Evolutionary conservation across 2,329 filamentous ascomycete species (phyloP), one percentile per base, ranked within the genome.

Genomic region (Diplodia scrobiculata): DNA sequence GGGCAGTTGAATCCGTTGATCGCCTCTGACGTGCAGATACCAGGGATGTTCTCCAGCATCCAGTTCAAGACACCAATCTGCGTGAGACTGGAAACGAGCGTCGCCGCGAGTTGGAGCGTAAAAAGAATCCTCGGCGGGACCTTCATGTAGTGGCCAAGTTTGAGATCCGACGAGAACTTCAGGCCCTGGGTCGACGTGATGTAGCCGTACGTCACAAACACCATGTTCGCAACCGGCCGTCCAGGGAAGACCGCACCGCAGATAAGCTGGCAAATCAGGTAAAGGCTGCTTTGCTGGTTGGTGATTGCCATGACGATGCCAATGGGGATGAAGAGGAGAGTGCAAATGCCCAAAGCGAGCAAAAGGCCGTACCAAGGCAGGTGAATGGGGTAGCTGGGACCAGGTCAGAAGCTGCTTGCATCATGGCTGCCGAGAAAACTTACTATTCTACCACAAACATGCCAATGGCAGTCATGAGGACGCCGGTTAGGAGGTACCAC

Each of bases 221-320:
- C 91, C 92, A 96, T 96, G 77, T 96, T 95, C 60, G 91, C 92
- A 11, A 96, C 91, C 0, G 92, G 92, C 0, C 90, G 88, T 32
- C 92, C 92, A 0, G 91, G 91, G 74, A 96, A 96, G 17, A 92
- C 83, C 60, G 86, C 87, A 64, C 92, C 92, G 69, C 91, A 94
- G 69, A 95, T 88, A 66, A 96, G 84, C 77, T 95, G 91, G 75
- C 91, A 94, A 71, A 95, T 91, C 41, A 95, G 84, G 75, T 94
- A 95, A 70, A 94, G 91, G 76, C 89, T 91, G 77, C 88, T 91
- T 76, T 95, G 91, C 74, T 94, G 91, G 75, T 95, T 96, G 10
- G 92, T 96, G 70, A 96, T 91, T 17, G 91, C 92, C 90, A 95
- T 96, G 72, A 96, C 90, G 74, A 96, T 95, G 68, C 92, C 92